Conservation (phyloP, 2,329 filamentous ascomycete genomes). For the Penicillium sp. region DNA sequence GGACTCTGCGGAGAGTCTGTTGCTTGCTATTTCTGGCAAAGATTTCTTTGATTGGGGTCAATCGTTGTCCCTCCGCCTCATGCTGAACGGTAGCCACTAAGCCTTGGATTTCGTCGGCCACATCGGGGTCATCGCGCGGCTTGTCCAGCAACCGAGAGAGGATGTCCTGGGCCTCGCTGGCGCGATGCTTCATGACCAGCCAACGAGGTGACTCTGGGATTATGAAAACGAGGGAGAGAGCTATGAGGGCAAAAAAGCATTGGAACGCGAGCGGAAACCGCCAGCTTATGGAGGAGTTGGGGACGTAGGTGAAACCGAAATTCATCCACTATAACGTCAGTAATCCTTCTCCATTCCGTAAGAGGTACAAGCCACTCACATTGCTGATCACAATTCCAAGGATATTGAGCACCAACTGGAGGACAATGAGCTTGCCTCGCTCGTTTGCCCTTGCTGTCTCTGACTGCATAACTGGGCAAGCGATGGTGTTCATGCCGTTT, state of each 20-base stretch:
- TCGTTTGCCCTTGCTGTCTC: background rate
- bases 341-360: too few species aligned
- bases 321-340: too few species aligned
- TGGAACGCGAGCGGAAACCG: background rate
- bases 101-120: conserved; percentile 27
- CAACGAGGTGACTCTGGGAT: conserved; percentile 42
- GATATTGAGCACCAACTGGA: background rate
- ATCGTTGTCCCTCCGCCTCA: conserved; percentile 15
- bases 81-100: conserved; percentile 15
- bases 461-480: background rate
- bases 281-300: background rate
- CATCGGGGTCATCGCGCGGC: conserved; percentile 56
- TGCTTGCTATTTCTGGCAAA: conserved; percentile 14
- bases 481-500: background rate
- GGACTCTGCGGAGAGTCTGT: conserved; percentile 44
- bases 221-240: background rate
- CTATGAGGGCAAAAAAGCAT: background rate
- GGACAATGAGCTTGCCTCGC: background rate
- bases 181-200: conserved; percentile 35
- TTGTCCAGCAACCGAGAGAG: conserved; percentile 52
- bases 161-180: conserved; percentile 50
- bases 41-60: conserved; percentile 11
- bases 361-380: background rate
- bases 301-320: too few species aligned
- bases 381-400: background rate